Conservation (phyloP, 768 basidiomycete genomes). For the Tephrocybe rancida region DNA sequence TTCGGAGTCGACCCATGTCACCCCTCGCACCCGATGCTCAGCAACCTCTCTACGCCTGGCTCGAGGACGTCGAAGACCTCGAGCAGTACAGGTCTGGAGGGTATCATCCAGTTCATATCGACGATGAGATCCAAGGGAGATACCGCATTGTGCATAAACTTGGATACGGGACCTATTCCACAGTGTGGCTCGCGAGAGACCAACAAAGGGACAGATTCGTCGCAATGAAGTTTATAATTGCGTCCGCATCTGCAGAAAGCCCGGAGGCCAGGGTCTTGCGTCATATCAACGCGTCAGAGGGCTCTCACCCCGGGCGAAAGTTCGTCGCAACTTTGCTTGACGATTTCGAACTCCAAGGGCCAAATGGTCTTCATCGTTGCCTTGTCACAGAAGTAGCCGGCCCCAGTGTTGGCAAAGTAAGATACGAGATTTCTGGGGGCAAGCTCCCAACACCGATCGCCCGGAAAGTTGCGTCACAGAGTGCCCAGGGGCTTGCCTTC, state of each 20-base stretch:
- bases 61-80: slow-evolving; percentile 6
- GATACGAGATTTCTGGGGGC: slow-evolving; percentile 41
- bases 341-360: slow-evolving; percentile 75
- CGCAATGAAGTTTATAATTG: slow-evolving; percentile 56
- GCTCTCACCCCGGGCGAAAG: slow-evolving; percentile 33
- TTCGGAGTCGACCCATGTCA: neutral
- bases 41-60: neutral
- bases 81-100: slow-evolving; percentile 34
- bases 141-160: slow-evolving; percentile 58
- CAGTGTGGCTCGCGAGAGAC: slow-evolving; percentile 45
- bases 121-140: slow-evolving; percentile 41
- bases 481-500: slow-evolving; percentile 55
- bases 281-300: neutral
- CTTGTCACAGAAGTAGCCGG: slow-evolving; percentile 83
- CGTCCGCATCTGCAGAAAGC: slow-evolving; percentile 35
- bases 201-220: slow-evolving; percentile 40
- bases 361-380: slow-evolving; percentile 80
- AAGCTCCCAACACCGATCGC: slow-evolving; percentile 52
- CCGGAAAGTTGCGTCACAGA: slow-evolving; percentile 54
- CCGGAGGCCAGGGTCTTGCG: neutral
- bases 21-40: neutral
- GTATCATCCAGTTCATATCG: slow-evolving; percentile 40
- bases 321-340: slow-evolving; percentile 69
- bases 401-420: slow-evolving; percentile 67
- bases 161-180: slow-evolving; percentile 53